These are phyloP conservation scores for Curvularia eragrostidis DNA, from an alignment of 2,329 filamentous ascomycete genomes.

Conservation along the genomic window DNA sequence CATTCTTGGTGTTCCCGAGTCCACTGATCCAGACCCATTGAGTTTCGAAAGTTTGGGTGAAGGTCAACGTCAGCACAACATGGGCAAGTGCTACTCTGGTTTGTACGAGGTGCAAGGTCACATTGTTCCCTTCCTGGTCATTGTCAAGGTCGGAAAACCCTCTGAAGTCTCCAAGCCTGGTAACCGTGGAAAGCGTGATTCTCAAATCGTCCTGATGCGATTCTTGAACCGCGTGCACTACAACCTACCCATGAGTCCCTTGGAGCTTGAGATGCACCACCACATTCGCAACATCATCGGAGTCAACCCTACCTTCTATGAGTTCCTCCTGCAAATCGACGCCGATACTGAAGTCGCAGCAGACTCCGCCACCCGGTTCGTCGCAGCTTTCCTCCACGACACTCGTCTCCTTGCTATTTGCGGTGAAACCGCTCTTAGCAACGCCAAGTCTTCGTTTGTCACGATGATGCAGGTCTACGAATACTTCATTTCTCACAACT, in stretches of 20 bases:
- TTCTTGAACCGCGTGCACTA: constrained; percentile 99
- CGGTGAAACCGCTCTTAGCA: constrained; percentile 91
- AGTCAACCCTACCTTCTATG: constrained; percentile 97
- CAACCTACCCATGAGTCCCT: constrained; percentile 92
- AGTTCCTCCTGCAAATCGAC: constrained; percentile 95
- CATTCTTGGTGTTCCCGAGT: constrained; percentile 92
- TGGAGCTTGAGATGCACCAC: constrained; percentile 98
- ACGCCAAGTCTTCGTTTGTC: constrained; percentile 89
- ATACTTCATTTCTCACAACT: constrained; percentile 98
- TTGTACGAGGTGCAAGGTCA: constrained; percentile 97
- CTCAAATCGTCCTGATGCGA: constrained; percentile 97
- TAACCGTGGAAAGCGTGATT: constrained; percentile 99
- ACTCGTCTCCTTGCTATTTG: constrained; percentile 93
- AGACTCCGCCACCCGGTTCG: constrained; percentile 90
- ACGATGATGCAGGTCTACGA: constrained; percentile 99
- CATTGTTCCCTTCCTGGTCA: constrained; percentile 95
- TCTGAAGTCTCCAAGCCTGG: constrained; percentile 77
- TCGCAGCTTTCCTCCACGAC: constrained; percentile 88
- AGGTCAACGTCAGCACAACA: constrained; percentile 97
- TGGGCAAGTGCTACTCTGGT: constrained; percentile 98
- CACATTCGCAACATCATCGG: constrained; percentile 99
- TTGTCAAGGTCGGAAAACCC: constrained; percentile 92
- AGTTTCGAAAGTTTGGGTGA: constrained; percentile 97
- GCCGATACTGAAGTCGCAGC: constrained; percentile 92
- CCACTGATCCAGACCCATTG: constrained; percentile 90